Evolutionary conservation across 257 asterid species (phyloP).

Genomic region (Capsicum rhomboideum): DNA sequence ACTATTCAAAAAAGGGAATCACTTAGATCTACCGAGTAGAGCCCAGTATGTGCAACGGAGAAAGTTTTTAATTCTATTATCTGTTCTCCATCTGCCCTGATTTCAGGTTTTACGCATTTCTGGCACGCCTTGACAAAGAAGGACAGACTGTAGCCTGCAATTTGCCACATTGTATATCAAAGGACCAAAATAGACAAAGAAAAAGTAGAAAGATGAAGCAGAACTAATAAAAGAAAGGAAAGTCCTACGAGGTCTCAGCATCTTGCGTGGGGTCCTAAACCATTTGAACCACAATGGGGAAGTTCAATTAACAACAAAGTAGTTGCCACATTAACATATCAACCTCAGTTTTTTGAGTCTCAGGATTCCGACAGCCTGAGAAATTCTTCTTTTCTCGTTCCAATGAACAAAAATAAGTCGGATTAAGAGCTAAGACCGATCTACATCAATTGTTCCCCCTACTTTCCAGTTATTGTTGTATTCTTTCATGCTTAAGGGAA

Average conservation of each 20-base stretch:
- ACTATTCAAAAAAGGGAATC: neutral
- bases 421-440: neutral
- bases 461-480: neutral
- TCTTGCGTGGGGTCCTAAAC: neutral
- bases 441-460: neutral
- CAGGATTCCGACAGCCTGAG: neutral
- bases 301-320: neutral
- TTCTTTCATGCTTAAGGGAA: neutral
- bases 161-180: neutral
- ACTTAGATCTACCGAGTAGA: neutral
- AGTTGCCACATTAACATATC: neutral
- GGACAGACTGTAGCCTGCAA: neutral
- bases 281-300: neutral
- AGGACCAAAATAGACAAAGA: neutral
- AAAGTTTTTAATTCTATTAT: neutral
- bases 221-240: neutral
- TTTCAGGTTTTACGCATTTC: neutral
- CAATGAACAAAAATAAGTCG: neutral
- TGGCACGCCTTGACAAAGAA: neutral
- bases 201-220: neutral
- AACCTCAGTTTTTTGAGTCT: neutral
- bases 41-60: neutral
- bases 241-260: neutral
- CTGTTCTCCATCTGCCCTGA: neutral
- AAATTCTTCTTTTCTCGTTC: neutral